Base-by-base conservation (phyloP, 1,139 yeast genomes). In the Candida sanyaensis region DNA sequence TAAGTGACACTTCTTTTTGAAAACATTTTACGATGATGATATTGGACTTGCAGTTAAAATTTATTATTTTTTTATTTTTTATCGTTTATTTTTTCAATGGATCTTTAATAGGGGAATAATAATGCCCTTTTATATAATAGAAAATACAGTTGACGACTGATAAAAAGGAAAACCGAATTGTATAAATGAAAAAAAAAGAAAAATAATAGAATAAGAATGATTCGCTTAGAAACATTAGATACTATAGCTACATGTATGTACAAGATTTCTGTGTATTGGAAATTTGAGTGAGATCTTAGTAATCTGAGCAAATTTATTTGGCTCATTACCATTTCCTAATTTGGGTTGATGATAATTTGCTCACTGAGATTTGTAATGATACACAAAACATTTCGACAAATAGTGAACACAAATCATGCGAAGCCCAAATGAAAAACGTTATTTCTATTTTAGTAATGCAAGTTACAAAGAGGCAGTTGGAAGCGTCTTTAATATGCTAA, bases 1-100 rank as follows among this genome's bases (percentile, higher is more conserved):
- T 55, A 69, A 10, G 50, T 48, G 1, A 62, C 70, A 34, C 44
- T 39, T 34, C 60, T 49, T 44, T 57, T 56, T 27, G 39, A 36
- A 24, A 24, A 36, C 39, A 36, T 36, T 13, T 36, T 24, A 9
- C 4, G 7, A 2, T 34, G 27, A 17, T 7, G 38, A 5, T n/a
- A 4, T 13, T 9, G 6, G 24, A 33, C 21, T 17, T 17, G 21
- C 21, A 17, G 21, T 17, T 2, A 17, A 17, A 17, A 17, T 17
- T 17, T 17, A 17, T 17, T 17, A 17, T 17, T 17, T 17, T 17
- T 17, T n/a, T n/a, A n/a, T n/a, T n/a, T n/a, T n/a, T n/a, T n/a
- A n/a, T n/a, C n/a, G n/a, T n/a, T n/a, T n/a, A n/a, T n/a, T 17
- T 17, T 17, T 17, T 17, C 21, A 17, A 17, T 17, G 21, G 21